phyloP scores from a whole-genome alignment of 2,329 filamentous ascomycete species.

The Colletotrichum noveboracense region DNA sequence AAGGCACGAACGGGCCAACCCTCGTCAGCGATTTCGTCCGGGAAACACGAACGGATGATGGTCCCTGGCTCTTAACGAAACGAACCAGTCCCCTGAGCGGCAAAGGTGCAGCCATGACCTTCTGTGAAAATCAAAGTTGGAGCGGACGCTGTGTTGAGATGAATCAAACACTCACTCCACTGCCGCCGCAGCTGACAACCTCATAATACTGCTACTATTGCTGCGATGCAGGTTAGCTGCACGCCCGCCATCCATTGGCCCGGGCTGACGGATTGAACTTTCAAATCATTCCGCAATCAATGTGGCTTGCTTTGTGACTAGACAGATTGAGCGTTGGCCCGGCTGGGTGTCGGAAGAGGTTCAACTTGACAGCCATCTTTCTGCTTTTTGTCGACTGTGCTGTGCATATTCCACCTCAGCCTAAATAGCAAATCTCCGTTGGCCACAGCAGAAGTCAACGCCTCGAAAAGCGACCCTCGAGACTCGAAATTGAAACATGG shows the following conservation, averaged over 20 bases:
- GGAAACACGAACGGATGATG: background rate
- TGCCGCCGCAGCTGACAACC: background rate
- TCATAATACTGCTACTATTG: background rate
- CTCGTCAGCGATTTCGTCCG: constrained; percentile 1
- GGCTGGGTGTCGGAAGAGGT: background rate
- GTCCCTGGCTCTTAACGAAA: background rate
- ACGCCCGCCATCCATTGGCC: background rate
- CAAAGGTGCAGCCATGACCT: background rate
- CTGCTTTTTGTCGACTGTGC: background rate
- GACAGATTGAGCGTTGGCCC: background rate
- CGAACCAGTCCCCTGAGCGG: background rate
- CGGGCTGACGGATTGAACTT: background rate
- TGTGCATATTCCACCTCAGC: background rate
- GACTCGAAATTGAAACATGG: background rate
- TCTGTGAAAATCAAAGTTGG: background rate
- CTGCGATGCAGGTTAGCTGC: background rate
- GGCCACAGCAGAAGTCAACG: background rate
- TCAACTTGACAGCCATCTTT: background rate
- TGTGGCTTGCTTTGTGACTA: background rate
- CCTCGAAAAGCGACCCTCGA: background rate
- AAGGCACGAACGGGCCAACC: background rate
- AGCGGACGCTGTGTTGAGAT: background rate
- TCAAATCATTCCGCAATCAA: background rate
- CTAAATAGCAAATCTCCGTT: background rate
- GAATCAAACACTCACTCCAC: background rate